Conservation (phyloP, 768 basidiomycete species). For the Jaapia argillacea region DNA sequence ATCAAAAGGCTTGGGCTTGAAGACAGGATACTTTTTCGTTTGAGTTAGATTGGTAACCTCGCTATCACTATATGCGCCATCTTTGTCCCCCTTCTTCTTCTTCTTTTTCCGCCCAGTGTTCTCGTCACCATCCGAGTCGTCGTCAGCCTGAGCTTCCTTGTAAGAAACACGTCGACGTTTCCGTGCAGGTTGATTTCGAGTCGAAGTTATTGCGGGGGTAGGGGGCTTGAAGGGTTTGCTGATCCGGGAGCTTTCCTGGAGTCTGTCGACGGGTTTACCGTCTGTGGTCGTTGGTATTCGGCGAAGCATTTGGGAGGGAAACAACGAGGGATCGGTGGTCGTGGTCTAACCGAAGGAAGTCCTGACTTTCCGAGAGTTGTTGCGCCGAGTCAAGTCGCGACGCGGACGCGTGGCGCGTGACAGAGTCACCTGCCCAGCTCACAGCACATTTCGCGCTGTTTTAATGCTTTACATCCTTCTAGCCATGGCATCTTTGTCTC, state of each 20-base stretch:
- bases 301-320: no score
- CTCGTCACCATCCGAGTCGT: conserved; percentile 48
- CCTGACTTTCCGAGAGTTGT: no score
- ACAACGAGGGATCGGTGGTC: no score
- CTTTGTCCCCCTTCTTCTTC: conserved; percentile 50
- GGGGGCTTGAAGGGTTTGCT: conserved; percentile 81
- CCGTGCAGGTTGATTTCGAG: conserved; percentile 54
- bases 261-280: conserved; percentile 55
- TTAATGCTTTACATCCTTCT: no score
- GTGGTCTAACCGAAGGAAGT: no score
- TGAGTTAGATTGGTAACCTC: conserved; percentile 40
- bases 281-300: conserved; percentile 61
- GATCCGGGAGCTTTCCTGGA: conserved; percentile 62
- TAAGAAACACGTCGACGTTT: conserved; percentile 89
- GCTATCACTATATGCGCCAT: conserved; percentile 53
- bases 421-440: no score
- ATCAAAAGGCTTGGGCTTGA: conserved; percentile 70
- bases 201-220: conserved; percentile 29
- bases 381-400: no score
- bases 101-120: conserved; percentile 42
- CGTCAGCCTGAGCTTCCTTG: conserved; percentile 50
- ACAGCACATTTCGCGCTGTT: no score
- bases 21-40: conserved; percentile 68
- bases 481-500: no score
- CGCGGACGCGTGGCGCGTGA: no score